Evolutionary conservation across 768 basidiomycete genomes (phyloP), one percentile per base, ranked within the genome.

Genomic region (Podaxis sp.): DNA sequence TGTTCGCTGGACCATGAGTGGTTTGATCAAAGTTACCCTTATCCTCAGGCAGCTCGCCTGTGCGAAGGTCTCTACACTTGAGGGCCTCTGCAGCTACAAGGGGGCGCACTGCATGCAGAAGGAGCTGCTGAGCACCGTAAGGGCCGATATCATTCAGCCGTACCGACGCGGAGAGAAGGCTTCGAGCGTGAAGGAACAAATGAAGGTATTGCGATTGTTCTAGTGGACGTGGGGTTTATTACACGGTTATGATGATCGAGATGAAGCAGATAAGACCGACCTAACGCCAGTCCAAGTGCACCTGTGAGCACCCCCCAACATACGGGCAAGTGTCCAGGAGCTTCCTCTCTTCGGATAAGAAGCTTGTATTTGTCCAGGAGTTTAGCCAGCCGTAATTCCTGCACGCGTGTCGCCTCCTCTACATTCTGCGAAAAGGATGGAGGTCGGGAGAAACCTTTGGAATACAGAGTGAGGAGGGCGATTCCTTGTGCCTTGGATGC

Each of bases 401-500:
- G 49, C 3, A 29, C 24, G 9, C 55, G 67, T 27, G 65, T 57
- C 54, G 72, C 72, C 37, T 69, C 68, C 29, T 70, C 69, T n/a
- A 58, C 22, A 25, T 54, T 55, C 11, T 41, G 40, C 11, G 71
- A 66, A 15, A 77, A 61, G 57, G 70, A 74, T 55, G 80, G 64
- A 9, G 93, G 86, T 36, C 74, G 74, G 3, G 89, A 83, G 70
- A 98, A 89, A 0, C 93, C 91, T 69, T 88, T 92, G 17, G 89
- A 79, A 73, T 90, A 96, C 3, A 98, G 81, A 1, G 94, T 93
- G 36, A 99, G 83, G 47, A 98, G 83, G 4, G 96, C 96, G 12
- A 93, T 88, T 3, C 97, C 97, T 72, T 99, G 97, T 4, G 95
- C 82, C 59, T 85, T 90, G 36, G 94, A 96, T 33, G 96, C 94